phyloP scores from a whole-genome alignment of 805 yeast species.

The Tetrapisispora nanseiensis region DNA sequence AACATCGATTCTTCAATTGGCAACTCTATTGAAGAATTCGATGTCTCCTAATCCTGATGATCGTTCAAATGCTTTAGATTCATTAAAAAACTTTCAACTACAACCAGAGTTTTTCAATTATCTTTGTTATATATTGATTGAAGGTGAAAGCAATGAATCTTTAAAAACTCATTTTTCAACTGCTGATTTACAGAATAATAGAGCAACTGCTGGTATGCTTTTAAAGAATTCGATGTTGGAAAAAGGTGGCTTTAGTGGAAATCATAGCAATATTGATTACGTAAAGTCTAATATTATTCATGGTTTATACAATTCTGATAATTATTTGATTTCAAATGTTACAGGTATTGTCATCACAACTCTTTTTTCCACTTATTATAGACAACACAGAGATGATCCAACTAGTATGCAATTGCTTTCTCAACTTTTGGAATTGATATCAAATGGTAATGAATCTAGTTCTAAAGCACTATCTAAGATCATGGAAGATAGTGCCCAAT shows the following conservation, averaged over 20 bases:
- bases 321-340: conserved; percentile 59
- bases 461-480: conserved; percentile 75
- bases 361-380: conserved; percentile 45
- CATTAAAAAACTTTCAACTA: conserved; percentile 54
- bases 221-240: conserved; percentile 64
- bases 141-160: conserved; percentile 39
- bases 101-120: conserved; percentile 80
- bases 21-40: conserved; percentile 58
- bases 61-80: conserved; percentile 61
- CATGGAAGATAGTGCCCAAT: conserved; percentile 73
- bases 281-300: conserved; percentile 35
- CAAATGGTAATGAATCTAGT: conserved; percentile 33
- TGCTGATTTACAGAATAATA: conserved; percentile 23
- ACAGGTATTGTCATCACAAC: conserved; percentile 88
- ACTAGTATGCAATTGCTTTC: conserved; percentile 61
- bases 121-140: conserved; percentile 59
- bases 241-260: conserved; percentile 21
- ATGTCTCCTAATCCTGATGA: conserved; percentile 47
- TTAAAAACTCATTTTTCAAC: conserved; percentile 13
- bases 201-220: conserved; percentile 84
- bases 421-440: conserved; percentile 52
- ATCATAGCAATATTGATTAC: conserved; percentile 31
- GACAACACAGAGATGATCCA: conserved; percentile 29
- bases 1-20: conserved; percentile 52
- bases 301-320: conserved; percentile 29